Percentiles rank a stretch among this genome's conserved stretches.
Evolutionary conservation across 2,329 filamentous ascomycete species (phyloP).

Genomic region (Fusarium coffeatum): DNA sequence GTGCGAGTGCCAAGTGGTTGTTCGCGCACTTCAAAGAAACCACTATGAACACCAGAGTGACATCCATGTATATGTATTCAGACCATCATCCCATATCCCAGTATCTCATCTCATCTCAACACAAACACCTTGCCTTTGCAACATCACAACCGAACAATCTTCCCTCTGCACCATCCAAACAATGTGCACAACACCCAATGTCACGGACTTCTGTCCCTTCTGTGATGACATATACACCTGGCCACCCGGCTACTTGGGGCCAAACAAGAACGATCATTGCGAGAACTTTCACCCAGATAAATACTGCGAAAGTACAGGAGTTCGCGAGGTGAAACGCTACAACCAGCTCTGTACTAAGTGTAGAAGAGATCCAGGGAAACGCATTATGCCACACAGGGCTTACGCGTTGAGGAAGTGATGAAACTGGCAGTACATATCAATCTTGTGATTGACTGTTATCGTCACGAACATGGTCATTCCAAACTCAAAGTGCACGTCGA

Average conservation of each 20-base stretch:
- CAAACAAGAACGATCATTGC: neutral
- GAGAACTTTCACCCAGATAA: neutral
- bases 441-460: too few species aligned
- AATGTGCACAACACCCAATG: neutral
- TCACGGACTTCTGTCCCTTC: neutral
- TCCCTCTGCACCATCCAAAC: neutral
- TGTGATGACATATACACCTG: neutral
- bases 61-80: neutral
- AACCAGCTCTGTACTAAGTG: neutral
- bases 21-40: neutral
- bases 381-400: neutral
- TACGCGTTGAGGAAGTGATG: neutral
- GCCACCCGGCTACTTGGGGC: neutral
- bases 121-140: neutral
- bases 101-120: rapidly evolving
- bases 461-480: rapidly evolving
- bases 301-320: neutral
- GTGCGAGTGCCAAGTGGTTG: neutral
- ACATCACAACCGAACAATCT: neutral
- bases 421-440: too few species aligned
- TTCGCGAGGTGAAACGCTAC: neutral
- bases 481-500: too few species aligned
- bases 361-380: neutral
- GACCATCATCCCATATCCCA: neutral
- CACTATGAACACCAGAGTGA: neutral